Conservation (phyloP, 371 early-diverging fungal genomes). For the Furculomyces boomerangus region DNA sequence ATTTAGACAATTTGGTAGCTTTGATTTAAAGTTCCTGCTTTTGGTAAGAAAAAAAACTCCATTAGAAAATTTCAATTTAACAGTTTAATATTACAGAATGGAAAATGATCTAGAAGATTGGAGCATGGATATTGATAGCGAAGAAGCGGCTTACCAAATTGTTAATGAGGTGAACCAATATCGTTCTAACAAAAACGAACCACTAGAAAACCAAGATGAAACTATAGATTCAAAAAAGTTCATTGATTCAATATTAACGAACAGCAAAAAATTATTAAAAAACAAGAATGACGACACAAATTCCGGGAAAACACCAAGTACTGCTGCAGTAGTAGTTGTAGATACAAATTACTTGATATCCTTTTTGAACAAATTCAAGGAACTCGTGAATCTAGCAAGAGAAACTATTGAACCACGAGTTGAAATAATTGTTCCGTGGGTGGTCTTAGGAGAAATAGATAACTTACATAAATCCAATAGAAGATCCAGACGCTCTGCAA, state of each 20-base stretch:
- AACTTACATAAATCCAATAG: not conserved
- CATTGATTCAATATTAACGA: not conserved
- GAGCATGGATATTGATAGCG: no score
- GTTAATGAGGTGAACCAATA: no score
- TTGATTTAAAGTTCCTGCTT: no score
- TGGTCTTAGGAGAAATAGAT: constrained; percentile 2
- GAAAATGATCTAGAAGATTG: no score
- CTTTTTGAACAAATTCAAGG: not conserved
- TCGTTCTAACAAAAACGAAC: no score
- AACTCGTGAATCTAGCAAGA: not conserved
- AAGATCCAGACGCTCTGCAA: not conserved
- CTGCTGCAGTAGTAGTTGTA: not conserved
- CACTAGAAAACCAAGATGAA: no score
- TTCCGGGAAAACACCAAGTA: not conserved
- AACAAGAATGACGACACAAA: not conserved
- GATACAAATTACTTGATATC: constrained; percentile 3
- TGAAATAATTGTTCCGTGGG: constrained; percentile 1
- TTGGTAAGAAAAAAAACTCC: no score
- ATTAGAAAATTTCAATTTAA: no score
- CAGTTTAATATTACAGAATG: no score
- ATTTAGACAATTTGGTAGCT: no score
- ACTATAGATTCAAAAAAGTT: not conserved
- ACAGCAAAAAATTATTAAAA: not conserved
- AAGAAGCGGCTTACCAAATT: no score
- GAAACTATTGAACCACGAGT: not conserved